phyloP scores from a whole-genome alignment of 179 eudicot species.

The Vitellaria paradoxa region DNA sequence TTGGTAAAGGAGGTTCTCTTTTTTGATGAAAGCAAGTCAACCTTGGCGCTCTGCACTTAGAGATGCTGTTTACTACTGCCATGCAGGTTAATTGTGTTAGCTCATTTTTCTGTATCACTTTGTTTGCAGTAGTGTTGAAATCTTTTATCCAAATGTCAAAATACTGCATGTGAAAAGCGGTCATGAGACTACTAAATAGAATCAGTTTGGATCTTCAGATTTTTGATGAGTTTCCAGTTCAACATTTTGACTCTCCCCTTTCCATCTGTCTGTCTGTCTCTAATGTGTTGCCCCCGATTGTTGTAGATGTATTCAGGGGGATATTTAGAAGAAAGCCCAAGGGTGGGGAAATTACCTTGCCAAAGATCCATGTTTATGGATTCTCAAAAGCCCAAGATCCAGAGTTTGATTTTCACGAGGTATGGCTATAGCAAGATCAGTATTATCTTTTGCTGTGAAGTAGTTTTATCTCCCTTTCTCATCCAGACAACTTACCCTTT shows the following conservation, averaged over 20 bases:
- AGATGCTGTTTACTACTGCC: neutral
- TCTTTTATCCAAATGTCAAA: neutral
- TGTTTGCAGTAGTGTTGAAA: too few relatives aligned
- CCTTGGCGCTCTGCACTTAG: too few relatives aligned
- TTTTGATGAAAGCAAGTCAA: too few relatives aligned
- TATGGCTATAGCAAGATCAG: constrained; percentile 20
- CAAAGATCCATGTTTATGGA: constrained; percentile 84
- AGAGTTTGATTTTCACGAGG: constrained; percentile 89
- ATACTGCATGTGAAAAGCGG: neutral
- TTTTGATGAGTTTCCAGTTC: neutral
- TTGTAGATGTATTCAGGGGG: constrained; percentile 72
- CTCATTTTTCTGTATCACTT: too few relatives aligned
- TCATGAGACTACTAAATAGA: neutral
- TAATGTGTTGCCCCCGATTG: constrained; percentile 1
- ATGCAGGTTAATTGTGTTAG: neutral
- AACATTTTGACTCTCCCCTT: neutral
- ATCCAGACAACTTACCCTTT: neutral
- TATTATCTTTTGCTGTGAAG: neutral
- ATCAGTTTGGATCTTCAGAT: neutral
- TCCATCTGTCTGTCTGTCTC: neutral
- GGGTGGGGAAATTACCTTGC: constrained; percentile 38
- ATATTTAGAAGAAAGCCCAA: constrained; percentile 39
- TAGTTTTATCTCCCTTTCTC: neutral
- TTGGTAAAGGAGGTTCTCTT: neutral
- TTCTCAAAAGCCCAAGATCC: constrained; percentile 94